These are phyloP conservation scores for Lepidium africanum DNA, from an alignment of 345 rosid species.

Conservation along the genomic window DNA sequence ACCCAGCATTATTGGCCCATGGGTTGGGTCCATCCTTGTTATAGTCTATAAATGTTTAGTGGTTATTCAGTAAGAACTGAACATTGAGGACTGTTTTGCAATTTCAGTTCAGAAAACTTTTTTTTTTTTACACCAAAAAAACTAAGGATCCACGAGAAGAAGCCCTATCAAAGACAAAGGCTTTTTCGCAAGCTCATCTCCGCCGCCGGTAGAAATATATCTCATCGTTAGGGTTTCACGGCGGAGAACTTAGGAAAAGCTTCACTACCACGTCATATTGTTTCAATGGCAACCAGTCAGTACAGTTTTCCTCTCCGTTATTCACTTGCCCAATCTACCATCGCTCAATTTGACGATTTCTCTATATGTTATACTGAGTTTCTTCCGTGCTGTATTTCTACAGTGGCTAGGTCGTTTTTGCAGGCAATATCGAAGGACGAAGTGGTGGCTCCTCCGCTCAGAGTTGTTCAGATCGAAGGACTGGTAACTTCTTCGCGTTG, in stretches of 20 bases:
- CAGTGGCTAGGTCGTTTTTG: conserved; percentile 66
- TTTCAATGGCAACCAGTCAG: conserved; percentile 30
- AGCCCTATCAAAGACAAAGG: conserved; percentile 21
- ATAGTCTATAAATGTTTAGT: neutral
- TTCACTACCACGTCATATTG: neutral
- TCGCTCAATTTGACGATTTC: neutral
- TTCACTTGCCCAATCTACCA: neutral
- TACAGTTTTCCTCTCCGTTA: neutral
- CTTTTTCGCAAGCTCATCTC: conserved; percentile 4
- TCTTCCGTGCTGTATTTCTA: conserved; percentile 1
- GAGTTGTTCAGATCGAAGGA: conserved; percentile 98
- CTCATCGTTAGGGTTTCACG: conserved; percentile 16
- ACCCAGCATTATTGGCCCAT: neutral
- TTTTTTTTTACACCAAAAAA: neutral
- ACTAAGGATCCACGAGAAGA: neutral
- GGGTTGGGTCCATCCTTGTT: conserved; percentile 16
- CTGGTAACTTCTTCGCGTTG: conserved; percentile 35
- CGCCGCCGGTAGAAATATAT: conserved; percentile 16
- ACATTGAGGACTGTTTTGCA: neutral
- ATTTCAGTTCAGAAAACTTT: neutral
- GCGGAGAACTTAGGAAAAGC: neutral
- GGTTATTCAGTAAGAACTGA: neutral
- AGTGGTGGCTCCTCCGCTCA: conserved; percentile 72
- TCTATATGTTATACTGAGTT: neutral
- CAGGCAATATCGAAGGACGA: conserved; percentile 86